Percentiles rank a stretch among this genome's conserved stretches.
Evolutionary conservation across 495 filamentous ascomycete genomes (phyloP).

Genomic region (Pseudoneurospora amorphoporcata): DNA sequence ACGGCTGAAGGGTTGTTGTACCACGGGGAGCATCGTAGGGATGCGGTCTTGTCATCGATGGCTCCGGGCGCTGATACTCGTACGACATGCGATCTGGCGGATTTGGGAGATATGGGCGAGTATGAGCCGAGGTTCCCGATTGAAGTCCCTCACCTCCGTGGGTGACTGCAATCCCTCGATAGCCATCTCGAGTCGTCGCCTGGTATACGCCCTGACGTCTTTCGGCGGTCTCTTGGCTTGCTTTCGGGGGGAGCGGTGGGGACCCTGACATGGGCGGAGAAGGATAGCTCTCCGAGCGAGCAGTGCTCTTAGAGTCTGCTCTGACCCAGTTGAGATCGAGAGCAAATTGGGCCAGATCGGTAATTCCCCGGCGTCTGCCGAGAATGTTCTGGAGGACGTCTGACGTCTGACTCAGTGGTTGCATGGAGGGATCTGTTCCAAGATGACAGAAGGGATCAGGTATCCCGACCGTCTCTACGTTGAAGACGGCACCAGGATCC

Average conservation of each 20-base stretch:
- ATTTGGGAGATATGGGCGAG: conserved; percentile 28
- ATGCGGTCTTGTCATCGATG: conserved; percentile 23
- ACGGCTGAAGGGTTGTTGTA: conserved; percentile 19
- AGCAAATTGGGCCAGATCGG: conserved; percentile 55
- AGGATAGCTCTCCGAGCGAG: conserved; percentile 55
- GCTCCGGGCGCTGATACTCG: conserved; percentile 28
- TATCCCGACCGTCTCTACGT: conserved; percentile 19
- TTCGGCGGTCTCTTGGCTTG: conserved; percentile 49
- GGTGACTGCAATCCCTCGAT: conserved; percentile 29
- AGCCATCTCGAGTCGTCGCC: conserved; percentile 37
- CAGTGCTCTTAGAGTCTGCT: conserved; percentile 57
- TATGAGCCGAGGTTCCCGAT: conserved; percentile 19
- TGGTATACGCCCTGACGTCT: conserved; percentile 42
- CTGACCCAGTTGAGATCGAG: conserved; percentile 59
- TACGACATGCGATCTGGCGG: conserved; percentile 31
- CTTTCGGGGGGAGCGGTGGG: conserved; percentile 57
- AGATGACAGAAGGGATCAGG: conserved; percentile 15
- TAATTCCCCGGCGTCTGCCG: conserved; percentile 50
- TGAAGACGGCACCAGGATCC: conserved; percentile 6
- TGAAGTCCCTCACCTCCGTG: conserved; percentile 31
- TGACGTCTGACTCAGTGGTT: conserved; percentile 31
- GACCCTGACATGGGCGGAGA: conserved; percentile 82
- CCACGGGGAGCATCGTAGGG: conserved; percentile 27
- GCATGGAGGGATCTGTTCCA: conserved; percentile 35
- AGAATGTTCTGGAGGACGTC: conserved; percentile 40